A percentile compares a stretch with the other conserved stretches of the same genome.
Evolutionary conservation across 495 filamentous ascomycete species (phyloP).

Genomic region (Cercophora sp.): DNA sequence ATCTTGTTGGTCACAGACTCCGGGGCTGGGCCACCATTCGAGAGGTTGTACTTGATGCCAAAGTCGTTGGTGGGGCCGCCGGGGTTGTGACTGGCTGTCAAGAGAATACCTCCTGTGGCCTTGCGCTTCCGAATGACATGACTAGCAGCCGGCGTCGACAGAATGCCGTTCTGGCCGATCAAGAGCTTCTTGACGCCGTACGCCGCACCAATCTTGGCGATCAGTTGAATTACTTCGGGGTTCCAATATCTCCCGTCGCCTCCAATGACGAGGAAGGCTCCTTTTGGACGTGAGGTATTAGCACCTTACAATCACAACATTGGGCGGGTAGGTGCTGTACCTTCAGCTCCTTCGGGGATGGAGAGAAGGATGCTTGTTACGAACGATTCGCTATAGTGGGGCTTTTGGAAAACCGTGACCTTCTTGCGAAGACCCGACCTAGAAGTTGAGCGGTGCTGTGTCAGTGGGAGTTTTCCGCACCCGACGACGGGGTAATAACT

Average conservation of each 20-base stretch:
- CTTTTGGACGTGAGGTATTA: slow-evolving; percentile 27
- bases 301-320: background rate
- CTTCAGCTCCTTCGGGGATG: slow-evolving; percentile 87
- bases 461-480: slow-evolving; percentile 8
- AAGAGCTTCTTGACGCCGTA: slow-evolving; percentile 99
- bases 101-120: slow-evolving; percentile 91
- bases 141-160: slow-evolving; percentile 92
- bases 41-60: slow-evolving; percentile 98
- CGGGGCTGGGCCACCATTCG: slow-evolving; percentile 92
- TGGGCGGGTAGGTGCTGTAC: slow-evolving; percentile 19
- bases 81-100: slow-evolving; percentile 97
- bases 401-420: slow-evolving; percentile 94
- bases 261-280: slow-evolving; percentile 89
- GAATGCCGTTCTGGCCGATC: slow-evolving; percentile 91
- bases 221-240: slow-evolving; percentile 89
- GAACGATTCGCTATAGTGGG: slow-evolving; percentile 94
- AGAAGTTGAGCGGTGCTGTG: background rate
- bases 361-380: slow-evolving; percentile 88
- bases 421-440: slow-evolving; percentile 98
- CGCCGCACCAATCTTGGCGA: slow-evolving; percentile 93
- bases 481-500: slow-evolving; percentile 22
- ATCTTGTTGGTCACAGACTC: slow-evolving; percentile 98
- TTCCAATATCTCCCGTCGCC: slow-evolving; percentile 98
- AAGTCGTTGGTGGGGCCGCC: slow-evolving; percentile 93
- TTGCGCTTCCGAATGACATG: slow-evolving; percentile 90